A percentile compares a stretch with the other conserved stretches of the same genome.
These are phyloP conservation scores for Oxyria digyna DNA, from an alignment of 148 eudicot genomes.

Conservation along the genomic window DNA sequence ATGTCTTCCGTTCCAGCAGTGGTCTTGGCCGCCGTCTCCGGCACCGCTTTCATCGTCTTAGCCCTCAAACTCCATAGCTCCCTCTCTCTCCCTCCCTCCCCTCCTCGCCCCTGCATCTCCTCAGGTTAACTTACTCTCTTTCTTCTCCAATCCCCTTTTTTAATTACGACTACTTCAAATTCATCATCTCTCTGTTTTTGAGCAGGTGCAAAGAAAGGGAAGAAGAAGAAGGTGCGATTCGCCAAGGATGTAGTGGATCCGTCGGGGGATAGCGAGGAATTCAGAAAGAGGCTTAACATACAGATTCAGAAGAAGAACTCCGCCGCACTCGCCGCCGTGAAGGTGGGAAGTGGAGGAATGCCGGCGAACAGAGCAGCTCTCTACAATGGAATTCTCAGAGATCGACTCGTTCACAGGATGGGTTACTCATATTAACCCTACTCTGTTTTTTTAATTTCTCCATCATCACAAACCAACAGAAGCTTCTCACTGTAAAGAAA, in stretches of 20 bases:
- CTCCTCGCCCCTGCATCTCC: constrained; percentile 64
- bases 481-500: background rate
- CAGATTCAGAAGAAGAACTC: constrained; percentile 8
- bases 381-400: constrained; percentile 66
- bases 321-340: background rate
- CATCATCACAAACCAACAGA: background rate
- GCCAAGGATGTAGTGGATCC: constrained; percentile 89
- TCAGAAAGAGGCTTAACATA: constrained; percentile 26
- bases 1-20: constrained; percentile 11
- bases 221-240: constrained; percentile 68
- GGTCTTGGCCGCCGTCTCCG: constrained; percentile 32
- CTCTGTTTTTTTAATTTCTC: background rate
- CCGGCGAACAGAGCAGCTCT: constrained; percentile 63
- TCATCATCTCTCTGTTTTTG: background rate
- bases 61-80: no score
- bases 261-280: constrained; percentile 46
- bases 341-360: constrained; percentile 23
- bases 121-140: constrained; percentile 23
- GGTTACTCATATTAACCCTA: constrained; percentile 32
- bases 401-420: constrained; percentile 44
- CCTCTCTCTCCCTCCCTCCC: constrained; percentile 5
- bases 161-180: no score
- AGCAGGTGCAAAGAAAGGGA: constrained; percentile 16
- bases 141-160: background rate
- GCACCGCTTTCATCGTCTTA: constrained; percentile 14